These are phyloP conservation scores for Aspergillus pseudoglaucus DNA, from an alignment of 2,329 filamentous ascomycete species.

Conservation along the genomic window DNA sequence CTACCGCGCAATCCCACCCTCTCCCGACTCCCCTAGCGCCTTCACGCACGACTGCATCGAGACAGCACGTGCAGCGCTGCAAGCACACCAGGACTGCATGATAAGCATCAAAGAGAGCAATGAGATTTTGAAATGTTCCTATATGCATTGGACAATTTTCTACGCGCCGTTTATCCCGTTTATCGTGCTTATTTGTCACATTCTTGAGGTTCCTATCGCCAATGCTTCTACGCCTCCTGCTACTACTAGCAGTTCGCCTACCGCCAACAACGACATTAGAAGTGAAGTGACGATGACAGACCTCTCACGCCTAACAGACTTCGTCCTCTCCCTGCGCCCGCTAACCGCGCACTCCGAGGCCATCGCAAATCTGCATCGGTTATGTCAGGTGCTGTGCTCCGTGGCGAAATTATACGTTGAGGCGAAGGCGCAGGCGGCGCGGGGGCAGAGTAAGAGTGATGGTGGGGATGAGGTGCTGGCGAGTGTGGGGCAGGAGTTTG, in stretches of 20 bases:
- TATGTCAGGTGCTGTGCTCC: slow-evolving; percentile 56
- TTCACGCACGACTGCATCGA: slow-evolving; percentile 33
- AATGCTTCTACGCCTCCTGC: slow-evolving; percentile 30
- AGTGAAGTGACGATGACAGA: slow-evolving; percentile 31
- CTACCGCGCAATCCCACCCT: slow-evolving; percentile 34
- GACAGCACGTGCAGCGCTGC: slow-evolving; percentile 29
- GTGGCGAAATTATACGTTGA: slow-evolving; percentile 58
- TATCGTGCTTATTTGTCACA: slow-evolving; percentile 33
- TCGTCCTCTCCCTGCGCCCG: slow-evolving; percentile 50
- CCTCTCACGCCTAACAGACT: slow-evolving; percentile 50
- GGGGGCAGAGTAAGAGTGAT: slow-evolving; percentile 15
- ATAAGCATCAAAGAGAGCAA: slow-evolving; percentile 19
- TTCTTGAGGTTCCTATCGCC: slow-evolving; percentile 33
- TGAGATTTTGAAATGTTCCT: slow-evolving; percentile 24
- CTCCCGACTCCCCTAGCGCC: slow-evolving; percentile 18
- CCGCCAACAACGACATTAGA: no score
- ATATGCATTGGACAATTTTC: slow-evolving; percentile 34
- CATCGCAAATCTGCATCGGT: slow-evolving; percentile 54
- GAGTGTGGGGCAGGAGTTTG: slow-evolving; percentile 54
- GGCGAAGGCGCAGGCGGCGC: slow-evolving; percentile 48
- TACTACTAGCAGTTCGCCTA: no score
- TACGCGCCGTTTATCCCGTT: slow-evolving; percentile 42
- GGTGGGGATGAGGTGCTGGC: slow-evolving; percentile 38
- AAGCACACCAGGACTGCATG: slow-evolving; percentile 27
- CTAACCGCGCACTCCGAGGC: slow-evolving; percentile 51